Evolutionary conservation across 352 stramenopile species (phyloP), one percentile per base, ranked within the genome.

Genomic region (Phytopythium litorale): DNA sequence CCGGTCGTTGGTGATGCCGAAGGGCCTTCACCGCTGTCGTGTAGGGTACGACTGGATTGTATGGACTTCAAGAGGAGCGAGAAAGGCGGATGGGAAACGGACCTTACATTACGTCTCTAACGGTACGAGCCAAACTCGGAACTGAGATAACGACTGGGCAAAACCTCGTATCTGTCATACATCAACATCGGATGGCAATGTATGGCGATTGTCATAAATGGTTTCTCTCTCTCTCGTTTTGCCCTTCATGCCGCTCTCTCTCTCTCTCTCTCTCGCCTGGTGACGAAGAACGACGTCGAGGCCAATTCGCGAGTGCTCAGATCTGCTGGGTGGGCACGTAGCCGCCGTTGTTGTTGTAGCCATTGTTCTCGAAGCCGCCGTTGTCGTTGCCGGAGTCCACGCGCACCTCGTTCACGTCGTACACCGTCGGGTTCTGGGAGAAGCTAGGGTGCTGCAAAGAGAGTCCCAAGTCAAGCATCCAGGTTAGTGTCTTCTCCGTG

Each of bases 401-500:
- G 28, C 70, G 64, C 3, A 61, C 60, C 53, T 68, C 66, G 50
- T 64, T 70, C 25, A 56, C 48, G 53, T 76, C 61, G 56, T 72
- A 67, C 54, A 70, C 60, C 11, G 62, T 57, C 32, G 60, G 72
- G 64, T 84, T 63, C 23, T 79, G 72, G 25, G 77, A 87, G 64
- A 87, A 87, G 23, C 75, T 75, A 38, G 75, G 77, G 71, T 87
- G 77, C 71, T 67, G 40, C 12, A 2, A 48, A 28, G 25, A 3
- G 25, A 11, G 18, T 23, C 18, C 19, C 11, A 11, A 38, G 42
- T 12, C 30, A 61, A 23, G 18, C 53, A 40, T 21, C 43, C 3
- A 32, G 5, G 43, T 66, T 18, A 65, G 25, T n/a, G 35, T 55
- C 18, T 52, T 37, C 25, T 45, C 7, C 6, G 25, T 19, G 16